Evolutionary conservation across 176 grass and related monocot genomes (phyloP), one percentile per base, ranked within the genome.

Genomic region (Lolium rigidum): DNA sequence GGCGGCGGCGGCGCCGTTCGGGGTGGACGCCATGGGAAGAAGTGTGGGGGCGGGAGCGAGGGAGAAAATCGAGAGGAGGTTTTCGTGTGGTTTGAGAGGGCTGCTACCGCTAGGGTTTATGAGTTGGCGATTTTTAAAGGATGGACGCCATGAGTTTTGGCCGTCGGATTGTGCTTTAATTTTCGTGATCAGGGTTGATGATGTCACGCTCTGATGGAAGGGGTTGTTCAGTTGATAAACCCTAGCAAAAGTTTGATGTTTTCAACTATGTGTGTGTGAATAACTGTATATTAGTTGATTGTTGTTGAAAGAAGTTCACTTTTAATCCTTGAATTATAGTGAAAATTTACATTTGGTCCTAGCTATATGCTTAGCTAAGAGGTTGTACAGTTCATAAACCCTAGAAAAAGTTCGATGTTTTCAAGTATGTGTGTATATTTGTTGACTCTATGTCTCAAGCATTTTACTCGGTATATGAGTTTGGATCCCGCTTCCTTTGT

Each of bases 71-170:
- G 28, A 16, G 47, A 41, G 47, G 50, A 68, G 74, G 65, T 25
- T 78, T 88, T 64, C 22, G 54, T 18, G 43, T 3, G 79, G 5
- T 77, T 48, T 58, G 70, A 43, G 25, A n/a, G 43, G 16, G 46
- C 50, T 76, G 82, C 74, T 22, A 13, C 39, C 56, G 54, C 90
- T 92, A 92, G 90, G 92, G 92, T 91, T 92, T 92, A 87, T 78
- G 52, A 68, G 16, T 18, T 66, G 16, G 59, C 14, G 80, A 18
- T 15, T 78, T 93, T 83, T 83, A 79, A 41, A 71, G 70, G 48
- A 49, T 16, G 7, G 20, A 6, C n/a, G 44, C 10, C 50, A 47
- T 43, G 75, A 6, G 7, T 66, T 0, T 59, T 13, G 4, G 28
- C 80, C 86, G 20, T 94, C 20, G 58, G 89, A 91, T 91, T 56